These are phyloP conservation scores for Sphaerulina vaccinii DNA, from an alignment of 2,329 filamentous ascomycete species.

Conservation along the genomic window DNA sequence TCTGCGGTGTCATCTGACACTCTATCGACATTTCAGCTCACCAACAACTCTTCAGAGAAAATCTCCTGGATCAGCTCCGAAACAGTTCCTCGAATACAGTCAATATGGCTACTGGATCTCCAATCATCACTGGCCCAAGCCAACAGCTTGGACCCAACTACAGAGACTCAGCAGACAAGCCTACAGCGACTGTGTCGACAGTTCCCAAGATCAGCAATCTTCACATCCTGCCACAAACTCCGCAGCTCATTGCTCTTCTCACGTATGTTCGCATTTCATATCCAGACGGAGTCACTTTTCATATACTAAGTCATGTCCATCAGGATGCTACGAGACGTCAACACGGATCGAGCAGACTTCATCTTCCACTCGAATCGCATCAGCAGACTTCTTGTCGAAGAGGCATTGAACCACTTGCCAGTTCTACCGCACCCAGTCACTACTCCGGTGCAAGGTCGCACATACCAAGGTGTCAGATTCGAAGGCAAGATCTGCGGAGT, in stretches of 20 bases:
- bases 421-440: constrained; percentile 85
- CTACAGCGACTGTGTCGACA: constrained; percentile 70
- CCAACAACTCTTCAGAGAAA: not conserved
- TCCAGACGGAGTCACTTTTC: no score
- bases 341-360: constrained; percentile 89
- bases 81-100: constrained; percentile 10
- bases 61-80: not conserved
- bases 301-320: constrained; percentile 1
- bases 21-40: not conserved
- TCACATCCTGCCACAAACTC: constrained; percentile 84
- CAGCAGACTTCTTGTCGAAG: constrained; percentile 92
- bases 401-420: constrained; percentile 93
- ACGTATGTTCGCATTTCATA: constrained; percentile 68
- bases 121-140: constrained; percentile 42
- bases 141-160: constrained; percentile 79
- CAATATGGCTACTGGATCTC: constrained; percentile 18
- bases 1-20: not conserved
- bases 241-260: constrained; percentile 92
- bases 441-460: constrained; percentile 76
- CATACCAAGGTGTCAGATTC: constrained; percentile 89
- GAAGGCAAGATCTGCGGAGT: constrained; percentile 98
- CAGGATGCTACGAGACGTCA: constrained; percentile 92
- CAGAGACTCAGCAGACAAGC: constrained; percentile 72
- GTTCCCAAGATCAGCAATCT: constrained; percentile 81
- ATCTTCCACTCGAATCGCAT: constrained; percentile 99